Evolutionary conservation across 768 basidiomycete species (phyloP).

Genomic region (Kwoniella dejecticola): DNA sequence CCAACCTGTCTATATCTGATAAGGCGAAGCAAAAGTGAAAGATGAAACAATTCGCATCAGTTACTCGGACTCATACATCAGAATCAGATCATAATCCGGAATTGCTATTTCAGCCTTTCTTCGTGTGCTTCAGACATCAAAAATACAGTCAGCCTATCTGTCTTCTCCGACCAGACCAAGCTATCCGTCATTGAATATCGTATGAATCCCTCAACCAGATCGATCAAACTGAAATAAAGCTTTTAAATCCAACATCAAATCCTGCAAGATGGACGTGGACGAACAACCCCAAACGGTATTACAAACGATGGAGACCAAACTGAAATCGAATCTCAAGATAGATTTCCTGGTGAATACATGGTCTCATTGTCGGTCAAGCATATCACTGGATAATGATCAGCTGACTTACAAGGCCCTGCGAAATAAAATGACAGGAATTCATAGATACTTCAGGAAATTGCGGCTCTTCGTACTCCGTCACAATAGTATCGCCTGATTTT

Average conservation of each 20-base stretch:
- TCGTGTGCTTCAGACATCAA: too few species aligned
- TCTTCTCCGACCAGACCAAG: background rate
- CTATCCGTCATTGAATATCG: too few species aligned
- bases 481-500: conserved; percentile 51
- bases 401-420: too few species aligned
- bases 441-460: conserved; percentile 54
- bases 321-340: conserved; percentile 32
- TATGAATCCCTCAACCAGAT: too few species aligned
- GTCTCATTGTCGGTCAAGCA: too few species aligned
- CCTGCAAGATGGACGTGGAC: conserved; percentile 17
- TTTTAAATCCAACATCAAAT: too few species aligned
- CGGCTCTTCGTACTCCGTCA: conserved; percentile 51
- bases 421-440: conserved; percentile 53
- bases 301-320: conserved; percentile 37
- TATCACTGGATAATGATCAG: background rate
- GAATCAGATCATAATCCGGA: too few species aligned
- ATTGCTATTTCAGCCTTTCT: too few species aligned
- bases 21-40: background rate
- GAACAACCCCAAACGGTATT: conserved; percentile 12
- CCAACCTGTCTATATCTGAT: conserved; percentile 5
- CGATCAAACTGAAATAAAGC: too few species aligned
- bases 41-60: background rate
- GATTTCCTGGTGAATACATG: conserved; percentile 35
- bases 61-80: too few species aligned
- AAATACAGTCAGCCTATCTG: too few species aligned